phyloP scores from a whole-genome alignment of 768 basidiomycete genomes.

The Tephrocybe sp. region DNA sequence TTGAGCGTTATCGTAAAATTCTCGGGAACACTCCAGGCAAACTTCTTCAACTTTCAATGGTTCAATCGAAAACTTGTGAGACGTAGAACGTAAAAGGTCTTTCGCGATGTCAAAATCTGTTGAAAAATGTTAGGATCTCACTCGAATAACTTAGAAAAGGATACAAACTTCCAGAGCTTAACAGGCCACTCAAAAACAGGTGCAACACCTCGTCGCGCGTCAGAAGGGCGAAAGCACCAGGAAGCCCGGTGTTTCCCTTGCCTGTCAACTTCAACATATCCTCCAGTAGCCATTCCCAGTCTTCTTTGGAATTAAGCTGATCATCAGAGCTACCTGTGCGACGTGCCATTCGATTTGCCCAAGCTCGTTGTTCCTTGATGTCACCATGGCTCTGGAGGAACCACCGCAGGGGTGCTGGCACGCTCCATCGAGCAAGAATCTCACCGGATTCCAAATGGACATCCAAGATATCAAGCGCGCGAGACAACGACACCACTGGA shows the following conservation, averaged over 20 bases:
- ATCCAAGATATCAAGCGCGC: conserved; percentile 87
- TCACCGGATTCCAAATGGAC: conserved; percentile 94
- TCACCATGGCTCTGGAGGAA: conserved; percentile 78
- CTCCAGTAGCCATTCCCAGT: conserved; percentile 86
- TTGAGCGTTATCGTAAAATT: conserved; percentile 94
- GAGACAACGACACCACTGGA: conserved; percentile 71
- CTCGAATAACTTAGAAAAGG: neutral
- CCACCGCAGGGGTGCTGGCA: conserved; percentile 84
- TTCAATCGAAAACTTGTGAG: conserved; percentile 49
- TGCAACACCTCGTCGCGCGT: conserved; percentile 66
- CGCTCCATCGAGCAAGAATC: conserved; percentile 85
- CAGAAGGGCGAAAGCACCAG: conserved; percentile 81
- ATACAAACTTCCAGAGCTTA: conserved; percentile 90
- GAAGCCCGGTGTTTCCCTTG: conserved; percentile 58
- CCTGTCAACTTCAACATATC: conserved; percentile 86
- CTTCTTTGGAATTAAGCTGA: conserved; percentile 58
- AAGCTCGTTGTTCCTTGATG: conserved; percentile 68
- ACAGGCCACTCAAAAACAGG: conserved; percentile 86
- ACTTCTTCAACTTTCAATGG: conserved; percentile 66
- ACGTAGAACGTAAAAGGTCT: conserved; percentile 49
- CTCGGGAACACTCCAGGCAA: conserved; percentile 77
- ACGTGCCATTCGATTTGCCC: conserved; percentile 86
- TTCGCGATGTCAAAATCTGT: conserved; percentile 71
- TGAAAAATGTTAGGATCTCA: neutral
- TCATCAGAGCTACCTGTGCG: conserved; percentile 58